phyloP scores from a whole-genome alignment of 345 rosid genomes.

The Rhodomyrtus tomentosa region DNA sequence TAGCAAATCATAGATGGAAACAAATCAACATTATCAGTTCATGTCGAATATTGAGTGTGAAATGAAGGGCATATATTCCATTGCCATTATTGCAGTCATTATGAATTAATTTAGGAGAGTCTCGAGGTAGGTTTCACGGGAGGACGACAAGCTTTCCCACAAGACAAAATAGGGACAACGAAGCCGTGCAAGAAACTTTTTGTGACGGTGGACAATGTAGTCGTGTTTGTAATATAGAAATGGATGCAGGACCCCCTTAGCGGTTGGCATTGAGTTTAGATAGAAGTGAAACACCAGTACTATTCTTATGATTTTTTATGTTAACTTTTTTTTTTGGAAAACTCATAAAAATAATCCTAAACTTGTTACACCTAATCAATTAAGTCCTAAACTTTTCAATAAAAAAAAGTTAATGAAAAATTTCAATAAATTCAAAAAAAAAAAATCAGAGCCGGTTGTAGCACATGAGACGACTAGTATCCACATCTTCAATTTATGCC shows the following conservation, averaged over 20 bases:
- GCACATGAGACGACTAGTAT: no score
- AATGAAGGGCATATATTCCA: neutral
- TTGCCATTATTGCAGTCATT: neutral
- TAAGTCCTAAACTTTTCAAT: fast-evolving
- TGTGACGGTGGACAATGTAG: neutral
- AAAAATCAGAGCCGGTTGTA: no score
- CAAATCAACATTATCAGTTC: neutral
- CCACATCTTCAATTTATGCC: no score
- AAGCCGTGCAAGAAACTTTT: neutral
- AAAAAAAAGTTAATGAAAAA: no score
- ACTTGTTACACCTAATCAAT: fast-evolving
- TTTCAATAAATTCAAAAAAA: no score
- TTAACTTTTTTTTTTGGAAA: fast-evolving
- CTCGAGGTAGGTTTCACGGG: neutral
- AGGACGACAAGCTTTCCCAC: neutral
- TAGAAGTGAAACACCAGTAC: neutral
- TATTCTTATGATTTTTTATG: neutral
- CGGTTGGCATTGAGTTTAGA: neutral
- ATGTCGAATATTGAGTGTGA: neutral
- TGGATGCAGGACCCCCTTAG: neutral
- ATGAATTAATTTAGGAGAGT: neutral
- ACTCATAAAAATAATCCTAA: neutral
- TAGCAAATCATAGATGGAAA: neutral
- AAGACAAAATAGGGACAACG: neutral
- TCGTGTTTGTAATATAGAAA: neutral